Evolutionary conservation across 2,329 filamentous ascomycete species (phyloP).

Genomic region (Penicillium sumatraense): DNA sequence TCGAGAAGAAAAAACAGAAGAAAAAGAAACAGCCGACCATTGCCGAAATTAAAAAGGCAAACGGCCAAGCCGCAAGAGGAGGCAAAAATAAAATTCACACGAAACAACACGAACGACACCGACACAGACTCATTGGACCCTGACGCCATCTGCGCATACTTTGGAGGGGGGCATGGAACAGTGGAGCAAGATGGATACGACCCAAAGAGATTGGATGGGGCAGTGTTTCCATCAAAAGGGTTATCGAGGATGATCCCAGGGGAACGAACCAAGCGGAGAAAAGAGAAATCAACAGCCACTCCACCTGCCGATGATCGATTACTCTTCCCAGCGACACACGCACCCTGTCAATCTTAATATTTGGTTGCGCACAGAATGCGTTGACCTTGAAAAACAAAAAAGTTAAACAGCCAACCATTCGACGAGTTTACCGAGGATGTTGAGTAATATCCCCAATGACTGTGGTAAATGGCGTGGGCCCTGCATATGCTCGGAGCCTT

Average conservation of each 20-base stretch:
- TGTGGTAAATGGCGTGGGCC: not conserved
- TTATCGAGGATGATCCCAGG: slow-evolving; percentile 1
- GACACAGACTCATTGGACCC: not conserved
- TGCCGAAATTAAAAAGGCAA: too few species aligned
- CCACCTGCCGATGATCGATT: slow-evolving; percentile 1
- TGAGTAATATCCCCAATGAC: not conserved
- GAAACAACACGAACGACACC: not conserved
- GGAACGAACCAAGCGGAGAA: slow-evolving; percentile 1
- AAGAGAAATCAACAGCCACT: not conserved
- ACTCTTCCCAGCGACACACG: not conserved
- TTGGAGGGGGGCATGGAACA: not conserved
- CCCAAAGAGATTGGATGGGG: not conserved
- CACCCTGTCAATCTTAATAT: not conserved
- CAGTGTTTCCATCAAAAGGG: not conserved
- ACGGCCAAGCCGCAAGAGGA: not conserved
- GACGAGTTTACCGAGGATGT: not conserved
- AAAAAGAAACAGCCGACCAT: too few species aligned
- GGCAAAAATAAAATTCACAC: not conserved
- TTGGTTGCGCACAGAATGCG: not conserved
- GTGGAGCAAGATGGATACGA: slow-evolving; percentile 2
- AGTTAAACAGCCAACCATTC: not conserved
- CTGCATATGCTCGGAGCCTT: not conserved
- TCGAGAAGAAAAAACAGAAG: not conserved
- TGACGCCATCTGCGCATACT: not conserved
- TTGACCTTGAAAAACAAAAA: not conserved